Conservation (phyloP, 345 rosid genomes). For the Brassica incana region DNA sequence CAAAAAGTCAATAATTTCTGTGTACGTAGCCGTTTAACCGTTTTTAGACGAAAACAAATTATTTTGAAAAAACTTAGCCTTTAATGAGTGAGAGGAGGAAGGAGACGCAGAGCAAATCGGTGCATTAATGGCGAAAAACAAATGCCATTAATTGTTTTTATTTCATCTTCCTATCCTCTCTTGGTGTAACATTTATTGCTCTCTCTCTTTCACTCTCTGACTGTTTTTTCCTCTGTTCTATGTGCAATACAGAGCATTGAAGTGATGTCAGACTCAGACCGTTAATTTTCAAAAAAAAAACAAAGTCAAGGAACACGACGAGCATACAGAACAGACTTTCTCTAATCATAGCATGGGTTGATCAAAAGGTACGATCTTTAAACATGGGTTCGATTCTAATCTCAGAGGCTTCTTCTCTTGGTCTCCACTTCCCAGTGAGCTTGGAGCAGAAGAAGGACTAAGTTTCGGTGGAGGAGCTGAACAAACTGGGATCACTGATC, state of each 20-base stretch:
- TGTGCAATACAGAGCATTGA: not conserved
- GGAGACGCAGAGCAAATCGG: not conserved
- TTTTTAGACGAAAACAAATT: not conserved
- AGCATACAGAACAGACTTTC: not conserved
- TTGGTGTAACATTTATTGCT: not conserved
- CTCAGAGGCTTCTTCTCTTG: conserved; percentile 16
- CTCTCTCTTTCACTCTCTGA: not conserved
- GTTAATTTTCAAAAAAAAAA: not conserved
- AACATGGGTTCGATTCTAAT: conserved; percentile 23
- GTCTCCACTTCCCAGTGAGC: not conserved
- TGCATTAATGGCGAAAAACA: not conserved
- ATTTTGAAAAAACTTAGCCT: not conserved
- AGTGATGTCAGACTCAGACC: not conserved
- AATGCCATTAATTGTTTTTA: not conserved
- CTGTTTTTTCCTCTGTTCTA: not conserved
- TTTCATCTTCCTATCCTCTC: not conserved
- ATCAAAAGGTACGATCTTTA: conserved; percentile 8
- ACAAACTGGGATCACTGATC: conserved; percentile 80
- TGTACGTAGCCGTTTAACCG: not conserved
- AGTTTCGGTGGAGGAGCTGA: conserved; percentile 52
- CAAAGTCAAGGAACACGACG: not conserved
- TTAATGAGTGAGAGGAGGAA: not conserved
- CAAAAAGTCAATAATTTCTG: not conserved
- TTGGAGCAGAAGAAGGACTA: not conserved
- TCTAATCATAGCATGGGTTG: not conserved